Base-by-base conservation (phyloP, 352 stramenopile species). In the Globisporangium paroecandrum region DNA sequence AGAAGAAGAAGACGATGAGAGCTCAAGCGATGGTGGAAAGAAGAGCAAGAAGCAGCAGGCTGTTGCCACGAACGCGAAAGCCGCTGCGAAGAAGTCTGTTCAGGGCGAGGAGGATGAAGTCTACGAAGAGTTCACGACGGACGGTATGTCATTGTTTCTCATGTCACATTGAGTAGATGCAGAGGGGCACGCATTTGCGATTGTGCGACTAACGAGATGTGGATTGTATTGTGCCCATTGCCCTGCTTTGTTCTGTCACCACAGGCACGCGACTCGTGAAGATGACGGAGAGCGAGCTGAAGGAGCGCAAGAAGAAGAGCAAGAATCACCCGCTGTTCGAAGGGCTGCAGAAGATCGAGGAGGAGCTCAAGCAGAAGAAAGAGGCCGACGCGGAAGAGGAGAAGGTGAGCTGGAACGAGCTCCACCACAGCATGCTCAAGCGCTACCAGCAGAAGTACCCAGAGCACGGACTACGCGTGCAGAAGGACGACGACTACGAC, bases 401-500 rank as follows among this genome's bases (percentile, higher is more conserved):
- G 34, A 76, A 77, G 38, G 86, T 94, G 68, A 91, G 83, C 73
- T 94, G 86, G 86, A 94, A 94, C 71, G 79, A 92, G 29, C 68
- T 94, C 64, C 86, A 94, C 68, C 27, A 62, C 32, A 77, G 66
- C 46, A 94, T 94, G 86, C 75, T 94, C 24, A 75, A 77, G 56
- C 75, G 80, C 49, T 94, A 94, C 76, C 72, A 94, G 72, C 76
- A 94, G 53, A 94, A 94, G 69, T 94, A 81, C 71, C 86, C 86
- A 27, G 62, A 85, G 27, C 79, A 94, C 58, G 86, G 86, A 0
- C 72, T 73, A 13, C 81, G 79, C 32, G 62, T 89, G 41, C 71
- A 77, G 4, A 76, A 83, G 55, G 79, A 77, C 65, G 85, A 93
- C 69, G 78, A 83, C 58, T 94, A 94, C 73, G 82, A 94, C 73